Percentiles rank a stretch among this genome's conserved stretches.
Conservation (phyloP, 1,284 basidiomycete genomes). For the Rhodotorula sp. region DNA sequence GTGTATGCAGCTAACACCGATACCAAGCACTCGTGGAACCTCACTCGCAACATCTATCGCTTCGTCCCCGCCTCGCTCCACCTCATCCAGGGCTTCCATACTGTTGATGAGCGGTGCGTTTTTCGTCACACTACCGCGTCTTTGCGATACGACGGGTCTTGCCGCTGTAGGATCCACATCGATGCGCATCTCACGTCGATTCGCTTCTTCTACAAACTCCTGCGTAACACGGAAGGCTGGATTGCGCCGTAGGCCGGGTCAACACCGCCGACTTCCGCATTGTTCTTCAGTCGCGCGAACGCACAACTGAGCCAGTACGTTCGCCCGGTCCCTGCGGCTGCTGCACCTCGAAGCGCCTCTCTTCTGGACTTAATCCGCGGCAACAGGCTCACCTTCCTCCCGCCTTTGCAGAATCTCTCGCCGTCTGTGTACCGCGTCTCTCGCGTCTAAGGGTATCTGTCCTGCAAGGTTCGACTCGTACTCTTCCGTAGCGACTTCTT, state of each 20-base stretch:
- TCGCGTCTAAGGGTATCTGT: no score
- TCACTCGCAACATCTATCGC: slow-evolving; percentile 59
- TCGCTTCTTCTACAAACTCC: slow-evolving; percentile 56
- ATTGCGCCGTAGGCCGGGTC: background rate
- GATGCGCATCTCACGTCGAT: slow-evolving; percentile 54
- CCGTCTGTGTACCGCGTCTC: no score
- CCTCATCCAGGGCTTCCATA: slow-evolving; percentile 61
- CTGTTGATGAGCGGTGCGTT: slow-evolving; percentile 57
- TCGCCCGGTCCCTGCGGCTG: no score
- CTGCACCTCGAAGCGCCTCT: no score
- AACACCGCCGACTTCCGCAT: no score
- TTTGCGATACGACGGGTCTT: background rate
- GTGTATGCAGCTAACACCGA: background rate
- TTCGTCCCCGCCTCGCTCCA: slow-evolving; percentile 55
- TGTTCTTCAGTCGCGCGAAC: no score
- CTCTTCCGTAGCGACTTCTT: no score
- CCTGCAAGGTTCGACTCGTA: no score
- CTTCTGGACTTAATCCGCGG: no score
- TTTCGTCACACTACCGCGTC: background rate
- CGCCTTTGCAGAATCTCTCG: no score
- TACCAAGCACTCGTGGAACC: slow-evolving; percentile 52
- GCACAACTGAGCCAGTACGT: no score
- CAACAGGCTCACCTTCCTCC: no score
- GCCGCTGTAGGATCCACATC: slow-evolving; percentile 40
- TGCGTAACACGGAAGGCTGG: slow-evolving; percentile 53